A percentile compares a stretch with the other conserved stretches of the same genome.
Conservation (phyloP, 768 basidiomycete species). For the Podaxis sp. region DNA sequence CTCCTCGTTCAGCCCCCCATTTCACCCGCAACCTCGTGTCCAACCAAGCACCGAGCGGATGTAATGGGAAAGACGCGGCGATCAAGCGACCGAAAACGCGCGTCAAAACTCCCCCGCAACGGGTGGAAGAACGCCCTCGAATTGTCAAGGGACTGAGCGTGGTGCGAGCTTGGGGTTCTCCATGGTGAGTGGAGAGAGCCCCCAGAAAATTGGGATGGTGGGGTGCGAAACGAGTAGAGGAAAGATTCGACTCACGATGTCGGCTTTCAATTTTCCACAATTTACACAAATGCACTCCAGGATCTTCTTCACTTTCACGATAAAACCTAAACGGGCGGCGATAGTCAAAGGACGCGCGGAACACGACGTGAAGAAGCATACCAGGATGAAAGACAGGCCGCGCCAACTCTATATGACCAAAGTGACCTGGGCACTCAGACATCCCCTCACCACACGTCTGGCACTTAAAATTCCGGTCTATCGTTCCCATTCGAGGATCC, state of each 20-base stretch:
- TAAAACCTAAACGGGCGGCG: slow-evolving; percentile 60
- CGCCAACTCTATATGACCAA: slow-evolving; percentile 97
- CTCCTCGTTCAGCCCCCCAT: slow-evolving; percentile 98
- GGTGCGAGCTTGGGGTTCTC: slow-evolving; percentile 94
- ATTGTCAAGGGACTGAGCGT: slow-evolving; percentile 73
- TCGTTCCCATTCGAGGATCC: slow-evolving; percentile 98
- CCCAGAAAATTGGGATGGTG: slow-evolving; percentile 97
- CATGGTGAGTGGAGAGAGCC: slow-evolving; percentile 90
- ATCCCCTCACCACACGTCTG: slow-evolving; percentile 99
- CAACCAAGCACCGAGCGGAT: slow-evolving; percentile 73
- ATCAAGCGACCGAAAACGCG: slow-evolving; percentile 95
- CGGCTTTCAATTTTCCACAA: slow-evolving; percentile 96
- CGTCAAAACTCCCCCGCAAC: slow-evolving; percentile 60
- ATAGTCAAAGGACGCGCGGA: not conserved
- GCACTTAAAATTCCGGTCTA: slow-evolving; percentile 97
- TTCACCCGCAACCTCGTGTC: slow-evolving; percentile 92
- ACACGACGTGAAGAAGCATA: slow-evolving; percentile 33
- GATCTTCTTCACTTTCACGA: slow-evolving; percentile 99
- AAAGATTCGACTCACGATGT: slow-evolving; percentile 89
- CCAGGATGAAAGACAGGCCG: slow-evolving; percentile 97
- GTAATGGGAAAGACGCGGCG: slow-evolving; percentile 74
- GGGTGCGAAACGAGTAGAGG: slow-evolving; percentile 94
- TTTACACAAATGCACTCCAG: slow-evolving; percentile 98
- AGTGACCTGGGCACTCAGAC: slow-evolving; percentile 99
- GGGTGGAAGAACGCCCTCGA: slow-evolving; percentile 82